These are phyloP conservation scores for Candida andamanensis DNA, from an alignment of 805 yeast genomes.

Conservation along the genomic window DNA sequence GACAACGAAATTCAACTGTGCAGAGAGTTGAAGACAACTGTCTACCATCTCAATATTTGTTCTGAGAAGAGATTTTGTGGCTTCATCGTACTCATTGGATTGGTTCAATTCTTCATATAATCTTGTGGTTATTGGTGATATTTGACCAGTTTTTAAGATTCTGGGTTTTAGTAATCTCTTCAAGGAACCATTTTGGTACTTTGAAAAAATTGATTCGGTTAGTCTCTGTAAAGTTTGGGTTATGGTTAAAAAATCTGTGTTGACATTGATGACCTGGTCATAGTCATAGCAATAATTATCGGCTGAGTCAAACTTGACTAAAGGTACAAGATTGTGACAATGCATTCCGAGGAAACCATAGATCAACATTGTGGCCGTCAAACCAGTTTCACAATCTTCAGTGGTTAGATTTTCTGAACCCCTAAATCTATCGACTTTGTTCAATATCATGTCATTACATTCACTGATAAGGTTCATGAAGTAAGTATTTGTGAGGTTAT, in stretches of 20 bases:
- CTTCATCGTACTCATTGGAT: not conserved
- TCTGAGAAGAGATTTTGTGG: not conserved
- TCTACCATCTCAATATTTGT: not conserved
- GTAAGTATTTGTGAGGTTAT: not conserved
- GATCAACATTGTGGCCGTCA: constrained; percentile 9
- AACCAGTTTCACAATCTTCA: not conserved
- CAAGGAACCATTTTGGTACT: constrained; percentile 16
- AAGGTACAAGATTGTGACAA: constrained; percentile 25
- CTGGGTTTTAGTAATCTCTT: constrained; percentile 12
- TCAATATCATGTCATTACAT: constrained; percentile 1
- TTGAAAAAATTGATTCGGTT: not conserved
- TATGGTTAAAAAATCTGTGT: constrained; percentile 29
- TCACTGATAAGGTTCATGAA: not conserved
- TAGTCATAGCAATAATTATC: constrained; percentile 34
- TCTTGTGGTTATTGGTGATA: not conserved
- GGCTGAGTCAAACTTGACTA: constrained; percentile 17
- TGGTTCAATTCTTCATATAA: not conserved
- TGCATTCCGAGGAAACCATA: constrained; percentile 28
- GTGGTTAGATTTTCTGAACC: constrained; percentile 2
- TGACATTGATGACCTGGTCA: constrained; percentile 41
- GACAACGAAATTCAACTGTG: constrained; percentile 11
- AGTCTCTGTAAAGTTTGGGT: constrained; percentile 2
- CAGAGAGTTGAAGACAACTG: not conserved
- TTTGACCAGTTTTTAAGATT: not conserved
- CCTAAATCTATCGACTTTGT: constrained; percentile 6